These are phyloP conservation scores for Populus alba DNA, from an alignment of 345 rosid species.

Conservation along the genomic window DNA sequence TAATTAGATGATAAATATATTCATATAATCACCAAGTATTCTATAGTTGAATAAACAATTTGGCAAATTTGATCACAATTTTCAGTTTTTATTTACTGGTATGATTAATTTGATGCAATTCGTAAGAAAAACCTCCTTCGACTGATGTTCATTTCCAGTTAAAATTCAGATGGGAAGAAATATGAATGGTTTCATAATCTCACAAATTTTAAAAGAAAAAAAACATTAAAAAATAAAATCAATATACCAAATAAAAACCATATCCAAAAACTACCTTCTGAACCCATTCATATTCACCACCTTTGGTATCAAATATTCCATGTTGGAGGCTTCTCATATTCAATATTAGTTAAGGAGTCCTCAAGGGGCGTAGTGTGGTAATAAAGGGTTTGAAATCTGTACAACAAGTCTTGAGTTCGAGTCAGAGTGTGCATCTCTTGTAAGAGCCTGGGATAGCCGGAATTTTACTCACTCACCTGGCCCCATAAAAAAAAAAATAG, in stretches of 20 bases:
- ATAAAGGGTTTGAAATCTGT: too few relatives aligned
- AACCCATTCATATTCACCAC: conserved; percentile 94
- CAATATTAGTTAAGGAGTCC: conserved; percentile 77
- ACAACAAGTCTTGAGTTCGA: too few relatives aligned
- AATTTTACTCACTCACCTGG: too few relatives aligned
- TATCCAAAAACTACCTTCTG: conserved; percentile 59
- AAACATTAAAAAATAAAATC: too few relatives aligned
- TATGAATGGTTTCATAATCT: background rate
- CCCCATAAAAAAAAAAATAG: too few relatives aligned
- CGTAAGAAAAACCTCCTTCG: conserved; percentile 89
- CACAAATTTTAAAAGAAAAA: too few relatives aligned
- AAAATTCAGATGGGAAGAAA: background rate
- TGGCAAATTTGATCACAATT: conserved; percentile 10
- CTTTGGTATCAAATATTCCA: conserved; percentile 83
- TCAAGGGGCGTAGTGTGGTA: too few relatives aligned
- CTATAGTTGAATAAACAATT: background rate
- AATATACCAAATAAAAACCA: too few relatives aligned
- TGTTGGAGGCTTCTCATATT: conserved; percentile 78
- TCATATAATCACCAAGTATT: background rate
- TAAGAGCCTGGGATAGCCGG: too few relatives aligned
- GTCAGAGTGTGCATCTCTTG: too few relatives aligned
- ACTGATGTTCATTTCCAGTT: conserved; percentile 95
- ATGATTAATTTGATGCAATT: conserved; percentile 8
- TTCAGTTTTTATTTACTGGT: background rate
- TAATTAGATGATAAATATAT: background rate